Base-by-base conservation (phyloP, 495 filamentous ascomycete genomes). In the Letharia columbiana region DNA sequence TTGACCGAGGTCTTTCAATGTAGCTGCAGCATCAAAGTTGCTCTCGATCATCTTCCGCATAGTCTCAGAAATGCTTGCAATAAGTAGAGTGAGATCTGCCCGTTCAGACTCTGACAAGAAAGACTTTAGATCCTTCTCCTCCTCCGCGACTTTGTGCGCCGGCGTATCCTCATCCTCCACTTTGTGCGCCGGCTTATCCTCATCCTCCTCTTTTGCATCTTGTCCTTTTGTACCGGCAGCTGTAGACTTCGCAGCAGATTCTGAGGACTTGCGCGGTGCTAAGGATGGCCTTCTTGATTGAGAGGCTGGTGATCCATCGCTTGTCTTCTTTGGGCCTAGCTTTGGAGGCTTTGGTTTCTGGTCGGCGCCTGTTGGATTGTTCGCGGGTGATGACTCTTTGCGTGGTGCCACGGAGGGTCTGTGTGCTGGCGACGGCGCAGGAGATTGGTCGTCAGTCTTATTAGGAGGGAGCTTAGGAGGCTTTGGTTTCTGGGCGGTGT, bases 91-190 rank as follows among this genome's bases (percentile, higher is more conserved):
- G 49, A 84, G 72, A 44, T 83, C 81, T 23, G 69, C 80, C 5
- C 82, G 77, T 62, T 83, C 77, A 35, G 78, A 75, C 49, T 77
- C 78, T 67, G 81, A 76, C 59, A 84, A 67, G 57, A 82, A 79
- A 42, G 80, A 80, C 40, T 77, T 81, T 50, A 84, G 71, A 70
- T 68, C 71, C 60, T 73, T 57, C 61, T 71, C 67, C 35, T 81
- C 77, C 71, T 80, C 78, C 57, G 72, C 75, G 47, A 68, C 64
- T 45, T 79, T 65, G 40, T 66, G 66, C 4, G 62, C 47, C 6
- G 59, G 59, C 28, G 40, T 35, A 61, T 61, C 59, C 10, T 61
- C 40, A 44, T 28, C 28, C 28, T 61, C 59, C 6, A 28, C 4
- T 44, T 45, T 28, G 40, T 66, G 60, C 4, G 62, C 47, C 6